Evolutionary conservation across 192 early-diverging fungal genomes (phyloP).

Genomic region (Pilobolus umbonatus): DNA sequence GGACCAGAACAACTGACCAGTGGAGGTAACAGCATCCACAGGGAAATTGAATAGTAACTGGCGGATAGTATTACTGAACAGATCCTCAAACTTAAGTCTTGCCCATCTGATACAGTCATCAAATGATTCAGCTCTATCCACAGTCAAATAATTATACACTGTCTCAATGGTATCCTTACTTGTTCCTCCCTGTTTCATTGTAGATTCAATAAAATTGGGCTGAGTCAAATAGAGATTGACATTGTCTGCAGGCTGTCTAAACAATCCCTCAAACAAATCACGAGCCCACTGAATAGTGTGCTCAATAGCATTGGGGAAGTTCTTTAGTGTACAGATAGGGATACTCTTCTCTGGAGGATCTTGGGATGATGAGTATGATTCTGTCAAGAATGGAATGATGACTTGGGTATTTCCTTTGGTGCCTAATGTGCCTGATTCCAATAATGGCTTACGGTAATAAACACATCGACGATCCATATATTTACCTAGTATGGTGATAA

Average conservation of each 20-base stretch:
- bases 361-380: conserved; percentile 97
- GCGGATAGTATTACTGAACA: conserved; percentile 86
- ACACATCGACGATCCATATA: conserved; percentile 98
- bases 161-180: conserved; percentile 74
- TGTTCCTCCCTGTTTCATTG: conserved; percentile 73
- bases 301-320: conserved; percentile 86
- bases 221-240: conserved; percentile 91
- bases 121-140: conserved; percentile 79
- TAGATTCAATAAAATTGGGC: conserved; percentile 72
- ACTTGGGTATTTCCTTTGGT: conserved; percentile 99
- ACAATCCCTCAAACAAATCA: conserved; percentile 93
- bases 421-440: conserved; percentile 97
- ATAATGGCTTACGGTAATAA: conserved; percentile 88
- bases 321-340: conserved; percentile 85
- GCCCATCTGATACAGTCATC: conserved; percentile 94
- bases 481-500: conserved; percentile 24
- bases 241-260: conserved; percentile 87
- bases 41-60: conserved; percentile 99
- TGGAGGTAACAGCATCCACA: conserved; percentile 80
- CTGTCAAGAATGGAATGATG: conserved; percentile 90
- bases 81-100: conserved; percentile 87
- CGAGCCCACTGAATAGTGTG: conserved; percentile 94
- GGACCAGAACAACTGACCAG: conserved; percentile 93
- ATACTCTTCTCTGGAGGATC: conserved; percentile 98
- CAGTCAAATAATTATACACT: conserved; percentile 72